Percentiles rank a stretch among this genome's conserved stretches.
Evolutionary conservation across 768 basidiomycete species (phyloP).

Genomic region (Termitomyces sp.): DNA sequence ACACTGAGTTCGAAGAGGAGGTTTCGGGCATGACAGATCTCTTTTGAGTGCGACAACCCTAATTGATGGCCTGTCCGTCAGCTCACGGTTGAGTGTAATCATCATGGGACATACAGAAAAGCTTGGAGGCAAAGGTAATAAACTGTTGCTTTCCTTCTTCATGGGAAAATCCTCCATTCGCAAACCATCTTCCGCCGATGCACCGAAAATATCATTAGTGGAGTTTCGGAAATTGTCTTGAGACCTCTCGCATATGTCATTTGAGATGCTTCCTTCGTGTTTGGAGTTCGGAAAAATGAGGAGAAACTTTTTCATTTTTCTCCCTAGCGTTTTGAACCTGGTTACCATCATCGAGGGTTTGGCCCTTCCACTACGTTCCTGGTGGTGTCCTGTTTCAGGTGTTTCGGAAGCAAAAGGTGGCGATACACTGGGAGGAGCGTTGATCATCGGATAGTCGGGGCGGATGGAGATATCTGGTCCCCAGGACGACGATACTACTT

Average conservation of each 20-base stretch:
- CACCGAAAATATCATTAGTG: background rate
- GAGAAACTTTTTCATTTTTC: slow-evolving; percentile 23
- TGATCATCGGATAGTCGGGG: slow-evolving; percentile 2
- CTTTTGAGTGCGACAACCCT: slow-evolving; percentile 12
- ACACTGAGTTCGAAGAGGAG: slow-evolving; percentile 9
- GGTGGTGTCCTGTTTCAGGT: background rate
- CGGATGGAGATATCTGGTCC: slow-evolving; percentile 12
- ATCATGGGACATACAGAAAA: slow-evolving; percentile 15
- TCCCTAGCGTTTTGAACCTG: slow-evolving; percentile 22
- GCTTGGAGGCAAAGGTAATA: slow-evolving; percentile 21
- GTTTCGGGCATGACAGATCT: slow-evolving; percentile 13
- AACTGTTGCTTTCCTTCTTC: background rate
- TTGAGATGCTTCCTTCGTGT: background rate
- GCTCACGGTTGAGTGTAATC: background rate
- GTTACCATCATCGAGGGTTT: slow-evolving; percentile 9
- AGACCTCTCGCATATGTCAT: background rate
- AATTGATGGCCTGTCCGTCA: slow-evolving; percentile 1
- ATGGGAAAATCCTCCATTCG: background rate
- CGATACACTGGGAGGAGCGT: background rate
- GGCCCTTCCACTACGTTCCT: background rate
- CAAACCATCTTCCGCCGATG: background rate
- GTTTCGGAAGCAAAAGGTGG: background rate
- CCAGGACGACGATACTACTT: slow-evolving; percentile 30
- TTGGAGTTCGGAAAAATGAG: slow-evolving; percentile 5
- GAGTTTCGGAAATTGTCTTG: background rate